phyloP scores from a whole-genome alignment of 2,329 filamentous ascomycete species.

The Didymella arachidicola region DNA sequence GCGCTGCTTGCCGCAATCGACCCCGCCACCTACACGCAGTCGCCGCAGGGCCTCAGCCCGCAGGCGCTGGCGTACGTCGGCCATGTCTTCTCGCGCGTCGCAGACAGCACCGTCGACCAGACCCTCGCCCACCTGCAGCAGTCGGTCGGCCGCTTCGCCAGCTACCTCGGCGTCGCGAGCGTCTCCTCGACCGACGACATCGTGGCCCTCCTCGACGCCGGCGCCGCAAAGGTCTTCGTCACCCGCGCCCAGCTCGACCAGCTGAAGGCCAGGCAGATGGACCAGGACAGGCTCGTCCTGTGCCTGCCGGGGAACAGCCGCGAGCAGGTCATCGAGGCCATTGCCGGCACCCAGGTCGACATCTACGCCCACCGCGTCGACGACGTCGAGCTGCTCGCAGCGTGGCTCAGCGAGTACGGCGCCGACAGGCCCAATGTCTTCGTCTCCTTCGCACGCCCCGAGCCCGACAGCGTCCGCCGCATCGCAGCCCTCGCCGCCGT shows the following conservation, averaged over 20 bases:
- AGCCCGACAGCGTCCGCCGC: constrained; percentile 51
- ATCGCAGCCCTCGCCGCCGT: constrained; percentile 61
- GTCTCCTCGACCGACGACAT: constrained; percentile 76
- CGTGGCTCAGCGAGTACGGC: constrained; percentile 60
- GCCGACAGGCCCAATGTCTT: constrained; percentile 59
- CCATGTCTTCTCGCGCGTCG: constrained; percentile 63
- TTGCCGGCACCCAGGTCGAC: constrained; percentile 54
- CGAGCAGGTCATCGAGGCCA: constrained; percentile 51
- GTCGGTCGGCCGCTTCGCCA: constrained; percentile 63
- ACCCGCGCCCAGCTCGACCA: constrained; percentile 70
- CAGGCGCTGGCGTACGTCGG: constrained; percentile 65
- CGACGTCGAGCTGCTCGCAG: constrained; percentile 54
- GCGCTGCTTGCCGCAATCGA: constrained; percentile 60
- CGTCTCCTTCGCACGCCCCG: constrained; percentile 56
- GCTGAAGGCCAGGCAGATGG: constrained; percentile 61
- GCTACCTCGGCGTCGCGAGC: constrained; percentile 78
- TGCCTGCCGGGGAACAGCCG: constrained; percentile 57
- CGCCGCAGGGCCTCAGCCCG: constrained; percentile 60
- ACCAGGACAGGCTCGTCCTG: constrained; percentile 65
- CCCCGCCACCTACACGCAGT: constrained; percentile 52
- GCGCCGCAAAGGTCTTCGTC: constrained; percentile 86
- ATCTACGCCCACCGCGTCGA: constrained; percentile 55
- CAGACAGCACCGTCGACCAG: constrained; percentile 56
- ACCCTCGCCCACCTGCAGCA: constrained; percentile 63
- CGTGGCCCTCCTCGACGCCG: constrained; percentile 80